phyloP scores from a whole-genome alignment of 106 monocot genomes.

The Posidonia australis region DNA sequence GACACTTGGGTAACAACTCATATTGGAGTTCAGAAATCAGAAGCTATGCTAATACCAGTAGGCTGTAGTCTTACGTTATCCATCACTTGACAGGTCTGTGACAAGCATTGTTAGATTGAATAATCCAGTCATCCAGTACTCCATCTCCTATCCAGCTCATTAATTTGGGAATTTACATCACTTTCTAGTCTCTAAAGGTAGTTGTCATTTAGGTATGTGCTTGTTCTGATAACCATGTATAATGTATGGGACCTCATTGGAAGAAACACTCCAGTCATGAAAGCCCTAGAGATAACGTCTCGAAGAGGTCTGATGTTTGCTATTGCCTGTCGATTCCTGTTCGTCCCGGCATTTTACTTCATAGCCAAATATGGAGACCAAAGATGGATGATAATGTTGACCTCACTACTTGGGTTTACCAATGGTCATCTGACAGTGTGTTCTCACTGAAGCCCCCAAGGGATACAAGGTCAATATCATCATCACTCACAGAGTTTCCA shows the following conservation, averaged over 20 bases:
- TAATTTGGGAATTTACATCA: too few relatives aligned
- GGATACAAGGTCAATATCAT: slow-evolving; percentile 61
- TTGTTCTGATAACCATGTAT: slow-evolving; percentile 79
- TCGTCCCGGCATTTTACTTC: slow-evolving; percentile 87
- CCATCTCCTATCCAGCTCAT: too few relatives aligned
- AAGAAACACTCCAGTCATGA: slow-evolving; percentile 47
- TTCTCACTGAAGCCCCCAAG: slow-evolving; percentile 52
- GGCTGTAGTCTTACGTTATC: too few relatives aligned
- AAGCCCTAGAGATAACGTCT: slow-evolving; percentile 36
- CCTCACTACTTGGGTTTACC: slow-evolving; percentile 56
- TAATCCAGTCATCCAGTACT: too few relatives aligned
- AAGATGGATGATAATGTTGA: slow-evolving; percentile 75
- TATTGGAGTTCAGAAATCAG: too few relatives aligned
- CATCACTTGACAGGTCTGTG: too few relatives aligned
- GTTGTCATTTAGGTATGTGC: slow-evolving; percentile 50
- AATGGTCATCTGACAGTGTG: slow-evolving; percentile 80
- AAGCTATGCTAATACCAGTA: too few relatives aligned
- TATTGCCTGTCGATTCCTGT: slow-evolving; percentile 41
- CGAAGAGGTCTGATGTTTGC: slow-evolving; percentile 35
- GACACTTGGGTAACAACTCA: too few relatives aligned
- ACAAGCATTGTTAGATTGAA: too few relatives aligned
- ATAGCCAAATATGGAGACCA: slow-evolving; percentile 66
- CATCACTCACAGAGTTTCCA: too few relatives aligned
- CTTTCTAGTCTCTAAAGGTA: too few relatives aligned
- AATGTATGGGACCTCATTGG: slow-evolving; percentile 78